A percentile compares a stretch with the other conserved stretches of the same genome.
These are phyloP conservation scores for Tolypocladium inflatum DNA, from an alignment of 2,329 filamentous ascomycete species.

Conservation along the genomic window DNA sequence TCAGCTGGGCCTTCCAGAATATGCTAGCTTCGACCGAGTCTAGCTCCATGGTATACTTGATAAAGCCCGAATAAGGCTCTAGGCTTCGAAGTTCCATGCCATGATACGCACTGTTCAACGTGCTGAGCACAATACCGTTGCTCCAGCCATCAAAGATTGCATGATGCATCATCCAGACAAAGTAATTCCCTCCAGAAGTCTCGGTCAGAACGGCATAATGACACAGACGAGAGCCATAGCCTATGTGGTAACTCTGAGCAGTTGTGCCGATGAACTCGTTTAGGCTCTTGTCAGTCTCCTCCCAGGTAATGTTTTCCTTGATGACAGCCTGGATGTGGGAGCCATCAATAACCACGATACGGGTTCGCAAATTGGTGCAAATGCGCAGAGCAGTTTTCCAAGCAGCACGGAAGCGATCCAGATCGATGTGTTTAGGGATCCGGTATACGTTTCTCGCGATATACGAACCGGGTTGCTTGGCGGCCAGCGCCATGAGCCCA, in stretches of 20 bases:
- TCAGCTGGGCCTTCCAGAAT: neutral
- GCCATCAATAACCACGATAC: constrained; percentile 2
- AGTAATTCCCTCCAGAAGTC: neutral
- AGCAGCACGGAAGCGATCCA: constrained; percentile 14
- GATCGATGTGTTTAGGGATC: constrained; percentile 9
- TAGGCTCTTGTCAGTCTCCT: neutral
- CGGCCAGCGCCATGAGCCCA: constrained; percentile 25
- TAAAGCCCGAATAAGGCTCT: constrained; percentile 1
- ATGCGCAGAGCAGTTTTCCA: constrained; percentile 11
- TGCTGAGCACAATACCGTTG: constrained; percentile 1
- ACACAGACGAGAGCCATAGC: neutral
- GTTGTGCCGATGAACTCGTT: neutral
- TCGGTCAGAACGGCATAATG: neutral
- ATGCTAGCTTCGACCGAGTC: neutral
- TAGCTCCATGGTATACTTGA: neutral
- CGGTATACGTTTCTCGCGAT: constrained; percentile 16
- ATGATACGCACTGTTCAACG: constrained; percentile 2
- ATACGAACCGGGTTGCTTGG: constrained; percentile 21
- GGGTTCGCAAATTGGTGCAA: constrained; percentile 6
- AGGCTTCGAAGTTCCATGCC: neutral
- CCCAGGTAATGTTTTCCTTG: neutral
- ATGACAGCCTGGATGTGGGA: constrained; percentile 3
- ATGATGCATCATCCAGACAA: constrained; percentile 16
- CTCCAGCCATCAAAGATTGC: constrained; percentile 17
- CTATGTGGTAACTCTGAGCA: neutral